Percentiles rank a stretch among this genome's conserved stretches.
Conservation (phyloP, 179 eudicot species). For the Silene vulgaris region DNA sequence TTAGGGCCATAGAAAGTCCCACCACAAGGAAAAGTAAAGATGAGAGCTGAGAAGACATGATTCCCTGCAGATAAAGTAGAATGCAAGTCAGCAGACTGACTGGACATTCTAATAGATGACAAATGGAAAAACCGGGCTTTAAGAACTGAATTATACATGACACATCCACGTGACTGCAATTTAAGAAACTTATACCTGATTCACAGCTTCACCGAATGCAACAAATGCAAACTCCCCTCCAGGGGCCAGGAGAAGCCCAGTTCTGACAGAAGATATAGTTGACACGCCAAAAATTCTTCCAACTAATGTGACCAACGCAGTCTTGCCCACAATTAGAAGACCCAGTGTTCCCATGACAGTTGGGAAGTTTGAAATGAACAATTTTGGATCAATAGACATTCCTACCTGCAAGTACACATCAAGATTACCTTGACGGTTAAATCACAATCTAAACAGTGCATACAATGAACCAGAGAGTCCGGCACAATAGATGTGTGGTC, state of each 20-base stretch:
- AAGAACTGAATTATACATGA: constrained; percentile 1
- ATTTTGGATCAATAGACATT: constrained; percentile 98
- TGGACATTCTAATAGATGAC: neutral
- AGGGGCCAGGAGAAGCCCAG: constrained; percentile 95
- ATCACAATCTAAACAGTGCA: constrained; percentile 1
- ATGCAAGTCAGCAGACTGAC: constrained; percentile 19
- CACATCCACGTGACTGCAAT: constrained; percentile 8
- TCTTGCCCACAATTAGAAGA: constrained; percentile 82
- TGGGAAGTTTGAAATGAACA: constrained; percentile 83
- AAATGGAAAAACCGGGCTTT: neutral
- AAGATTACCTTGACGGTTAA: constrained; percentile 6
- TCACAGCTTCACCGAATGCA: constrained; percentile 99
- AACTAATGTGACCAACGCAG: constrained; percentile 65
- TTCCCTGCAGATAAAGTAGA: constrained; percentile 58
- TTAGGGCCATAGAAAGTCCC: constrained; percentile 93
- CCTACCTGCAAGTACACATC: constrained; percentile 69
- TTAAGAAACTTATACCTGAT: constrained; percentile 56
- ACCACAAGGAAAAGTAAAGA: constrained; percentile 92
- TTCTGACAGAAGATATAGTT: constrained; percentile 70
- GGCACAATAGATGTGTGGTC: neutral
- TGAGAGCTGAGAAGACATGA: constrained; percentile 86
- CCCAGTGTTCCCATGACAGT: constrained; percentile 65
- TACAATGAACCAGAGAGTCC: neutral
- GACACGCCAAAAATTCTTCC: constrained; percentile 86
- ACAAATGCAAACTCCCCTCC: constrained; percentile 99